Evolutionary conservation across 1,284 basidiomycete genomes (phyloP), one percentile per base, ranked within the genome.

Genomic region (Sporisorium iseilematis-ciliati): DNA sequence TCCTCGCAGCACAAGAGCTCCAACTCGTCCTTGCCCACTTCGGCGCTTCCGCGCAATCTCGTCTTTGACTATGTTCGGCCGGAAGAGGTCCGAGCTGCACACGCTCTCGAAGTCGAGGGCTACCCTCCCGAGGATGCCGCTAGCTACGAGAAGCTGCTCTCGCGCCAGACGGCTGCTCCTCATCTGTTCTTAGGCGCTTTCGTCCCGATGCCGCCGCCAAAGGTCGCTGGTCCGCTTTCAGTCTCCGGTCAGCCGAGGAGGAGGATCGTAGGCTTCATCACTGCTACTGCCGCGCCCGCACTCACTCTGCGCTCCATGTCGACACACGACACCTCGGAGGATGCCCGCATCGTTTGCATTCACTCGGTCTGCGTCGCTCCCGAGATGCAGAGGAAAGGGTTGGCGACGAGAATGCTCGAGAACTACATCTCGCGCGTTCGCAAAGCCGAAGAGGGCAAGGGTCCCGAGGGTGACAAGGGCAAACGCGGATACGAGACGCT

Each of bases 151-250:
- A 72, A 70, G 41, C 56, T 82, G 20, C 49, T 75, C n/a, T 68
- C 51, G 10, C 78, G 83, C 4, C 78, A 83, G 42, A 73, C 71
- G 0, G 58, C 65, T 10, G 83, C 83, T 10, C 81, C 82, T 0
- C 79, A 84, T 51, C 74, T 84, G 20, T 82, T 83, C 46, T 40
- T 84, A 0, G 83, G 83, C 21, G 79, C 79, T 3, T 84, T 81
- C 41, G 53, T 83, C 4, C 69, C 76, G 26, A 20, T 74, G 50
- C 74, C 81, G 2, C 75, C 68, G 7, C 81, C 81, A 10, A 84
- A 79, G 49, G 79, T 81, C 7, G 79, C 82, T 2, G 82, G 82
- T 4, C 82, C 82, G 1, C 64, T 84, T 14, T 75, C 73, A 11
- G 71, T 81, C 5, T 54, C 65, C 2, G 59, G 54, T 20, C 52